These are phyloP conservation scores for Suillus cothurnatus DNA, from an alignment of 768 basidiomycete genomes.

Conservation along the genomic window DNA sequence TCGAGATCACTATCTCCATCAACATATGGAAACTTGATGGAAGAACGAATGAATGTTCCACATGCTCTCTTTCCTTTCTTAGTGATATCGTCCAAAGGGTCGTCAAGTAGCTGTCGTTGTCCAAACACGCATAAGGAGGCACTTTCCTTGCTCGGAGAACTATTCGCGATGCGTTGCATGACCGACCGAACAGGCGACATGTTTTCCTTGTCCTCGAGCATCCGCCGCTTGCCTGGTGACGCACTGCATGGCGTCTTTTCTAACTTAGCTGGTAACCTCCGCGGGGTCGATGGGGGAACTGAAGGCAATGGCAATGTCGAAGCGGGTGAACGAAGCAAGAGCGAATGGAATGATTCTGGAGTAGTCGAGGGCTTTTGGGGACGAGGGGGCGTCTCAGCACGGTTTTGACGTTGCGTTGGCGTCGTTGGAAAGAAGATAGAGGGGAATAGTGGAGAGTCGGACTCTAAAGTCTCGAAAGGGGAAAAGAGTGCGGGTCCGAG, in stretches of 20 bases:
- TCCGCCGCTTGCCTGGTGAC: conserved; percentile 43
- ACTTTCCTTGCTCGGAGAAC: conserved; percentile 35
- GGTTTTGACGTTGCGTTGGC: conserved; percentile 26
- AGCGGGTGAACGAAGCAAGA: conserved; percentile 28
- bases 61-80: conserved; percentile 30
- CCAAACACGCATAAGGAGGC: conserved; percentile 32
- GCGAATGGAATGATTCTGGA: conserved; percentile 34
- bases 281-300: conserved; percentile 37
- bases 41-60: conserved; percentile 32
- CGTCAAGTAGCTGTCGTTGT: conserved; percentile 48
- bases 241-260: conserved; percentile 19
- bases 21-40: conserved; percentile 29
- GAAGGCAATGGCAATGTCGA: conserved; percentile 28
- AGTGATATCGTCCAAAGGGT: conserved; percentile 27
- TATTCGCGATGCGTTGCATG: conserved; percentile 46
- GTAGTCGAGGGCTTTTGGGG: conserved; percentile 38
- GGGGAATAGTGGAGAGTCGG: conserved; percentile 15
- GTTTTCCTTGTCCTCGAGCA: conserved; percentile 62
- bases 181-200: conserved; percentile 41
- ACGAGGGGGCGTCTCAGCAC: conserved; percentile 36
- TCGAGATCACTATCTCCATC: conserved; percentile 30
- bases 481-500: conserved; percentile 33
- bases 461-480: conserved; percentile 9
- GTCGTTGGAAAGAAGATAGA: conserved; percentile 27
- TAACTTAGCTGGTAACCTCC: conserved; percentile 23